Base-by-base conservation (phyloP, 495 filamentous ascomycete genomes). In the Glonium stellatum region DNA sequence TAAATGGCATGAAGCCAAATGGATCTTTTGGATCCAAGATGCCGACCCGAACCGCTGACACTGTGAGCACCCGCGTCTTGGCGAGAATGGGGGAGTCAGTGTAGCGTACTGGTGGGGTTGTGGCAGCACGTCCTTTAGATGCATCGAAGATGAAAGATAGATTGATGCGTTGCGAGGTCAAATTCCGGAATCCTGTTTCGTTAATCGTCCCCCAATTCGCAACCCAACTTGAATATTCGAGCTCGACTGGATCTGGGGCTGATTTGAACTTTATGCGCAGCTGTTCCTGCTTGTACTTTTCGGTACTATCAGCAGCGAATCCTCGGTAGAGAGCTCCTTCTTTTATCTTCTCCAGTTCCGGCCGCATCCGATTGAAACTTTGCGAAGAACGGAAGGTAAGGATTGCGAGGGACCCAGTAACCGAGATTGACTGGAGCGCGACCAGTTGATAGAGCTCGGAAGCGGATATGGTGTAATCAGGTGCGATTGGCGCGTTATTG, bases 401-500 rank as follows among this genome's bases (percentile, higher is more conserved):
- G 50, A 60, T 54, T 2, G 51, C 48, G 21, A 60, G 58, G 5
- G 50, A 25, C 4, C 18, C 25, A 5, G 49, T 31, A 13, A 46
- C 27, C 5, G 21, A 44, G 13, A 60, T 54, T 4, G 58, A 54
- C 21, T 47, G 37, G 11, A 42, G 6, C 5, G 58, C 58, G 1
- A 49, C 23, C 34, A 54, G 19, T 49, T 60, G 19, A 23, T 54
- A 60, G 9, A 60, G 39, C 22, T 19, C 41, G 10, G 19, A n/a
- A 8, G 19, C 19, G 18, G 31, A 54, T 23, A 60, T 55, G 34
- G 34, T 55, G 31, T 60, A 60, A 41, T 60, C 37, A 13, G 51
- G 49, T 9, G 23, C 34, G 23, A 60, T 55, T 11, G 48, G 31
- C 31, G 10, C 23, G 18, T 9, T 22, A 23, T 48, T 55, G 8